Base-by-base conservation (phyloP, 1,284 basidiomycete species). In the Pascua sp. region DNA sequence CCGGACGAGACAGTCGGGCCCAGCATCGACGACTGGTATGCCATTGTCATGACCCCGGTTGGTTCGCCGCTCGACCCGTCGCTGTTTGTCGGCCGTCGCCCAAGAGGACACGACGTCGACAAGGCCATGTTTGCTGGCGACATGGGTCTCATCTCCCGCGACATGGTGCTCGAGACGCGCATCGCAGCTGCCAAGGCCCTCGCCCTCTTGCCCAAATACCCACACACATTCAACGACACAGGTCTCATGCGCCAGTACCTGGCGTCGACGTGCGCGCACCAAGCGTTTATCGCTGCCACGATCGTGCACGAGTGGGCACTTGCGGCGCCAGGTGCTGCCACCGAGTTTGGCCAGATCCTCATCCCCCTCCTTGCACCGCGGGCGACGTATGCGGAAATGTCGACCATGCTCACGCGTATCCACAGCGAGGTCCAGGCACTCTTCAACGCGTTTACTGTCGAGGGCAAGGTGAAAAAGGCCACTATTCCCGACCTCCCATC, bases 51-150 rank as follows among this genome's bases (percentile, higher is more conserved):
- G 89, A 93, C 90, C 0, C 95, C 95, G 0, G 82, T 97, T 37
- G 93, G 95, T 36, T 81, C 85, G 32, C 82, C 90, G 0, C 83
- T 98, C 63, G 87, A 96, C 67, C 75, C 84, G 0, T 72, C 82
- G 0, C 81, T 82, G 11, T 93, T 98, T 72, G 89, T 87, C 73
- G 60, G 57, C 37, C 66, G 65, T 37, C 57, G 49, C 4, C 64
- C 56, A n/a, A 65, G 65, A 69, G 82, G 86, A 39, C 90, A 98
- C 73, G 95, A 97, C 67, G 90, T 98, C 36, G 96, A 99, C 80
- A 98, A 93, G 80, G 90, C 89, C 57, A 94, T 98, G 85, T 81
- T 98, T 48, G 82, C 85, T 0, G 94, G 98, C 70, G 96, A 99
- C 72, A 79, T 95, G 53, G 85, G 90, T 0, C 81, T 99, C 17